These are phyloP conservation scores for Phytophthora syringae DNA, from an alignment of 352 stramenopile genomes.

Conservation along the genomic window DNA sequence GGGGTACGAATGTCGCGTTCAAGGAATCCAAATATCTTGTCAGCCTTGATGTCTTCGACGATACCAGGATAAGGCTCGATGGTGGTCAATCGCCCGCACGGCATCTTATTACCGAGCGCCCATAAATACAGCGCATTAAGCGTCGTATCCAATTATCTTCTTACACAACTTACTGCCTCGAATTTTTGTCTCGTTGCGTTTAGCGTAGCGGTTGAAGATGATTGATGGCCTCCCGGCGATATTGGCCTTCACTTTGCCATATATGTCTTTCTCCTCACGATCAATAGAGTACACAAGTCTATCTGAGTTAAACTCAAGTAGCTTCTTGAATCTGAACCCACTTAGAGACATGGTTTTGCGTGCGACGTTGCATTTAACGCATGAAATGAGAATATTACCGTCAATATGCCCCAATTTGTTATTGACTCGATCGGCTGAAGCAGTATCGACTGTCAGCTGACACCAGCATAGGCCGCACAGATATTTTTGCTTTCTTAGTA, in stretches of 20 bases:
- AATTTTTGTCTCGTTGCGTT: slow-evolving; percentile 21
- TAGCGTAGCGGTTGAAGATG: slow-evolving; percentile 19
- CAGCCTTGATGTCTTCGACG: no score
- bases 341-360: slow-evolving; percentile 36
- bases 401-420: no score
- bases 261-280: not conserved
- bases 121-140: no score
- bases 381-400: slow-evolving; percentile 25
- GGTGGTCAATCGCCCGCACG: slow-evolving; percentile 27
- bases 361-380: slow-evolving; percentile 32
- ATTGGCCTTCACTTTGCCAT: not conserved
- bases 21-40: slow-evolving; percentile 44
- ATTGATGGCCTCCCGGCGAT: no score
- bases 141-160: no score
- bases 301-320: slow-evolving; percentile 20
- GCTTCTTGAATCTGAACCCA: slow-evolving; percentile 22
- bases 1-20: slow-evolving; percentile 46
- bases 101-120: slow-evolving; percentile 34
- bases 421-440: slow-evolving; percentile 33
- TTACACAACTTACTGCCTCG: no score
- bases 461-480: slow-evolving; percentile 27
- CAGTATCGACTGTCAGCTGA: slow-evolving; percentile 25
- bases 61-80: no score
- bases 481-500: slow-evolving; percentile 34
- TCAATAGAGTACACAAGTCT: not conserved